A percentile compares a stretch with the other conserved stretches of the same genome.
These are phyloP conservation scores for Elaeagnus macrophylla DNA, from an alignment of 306 rosid genomes.

Conservation along the genomic window DNA sequence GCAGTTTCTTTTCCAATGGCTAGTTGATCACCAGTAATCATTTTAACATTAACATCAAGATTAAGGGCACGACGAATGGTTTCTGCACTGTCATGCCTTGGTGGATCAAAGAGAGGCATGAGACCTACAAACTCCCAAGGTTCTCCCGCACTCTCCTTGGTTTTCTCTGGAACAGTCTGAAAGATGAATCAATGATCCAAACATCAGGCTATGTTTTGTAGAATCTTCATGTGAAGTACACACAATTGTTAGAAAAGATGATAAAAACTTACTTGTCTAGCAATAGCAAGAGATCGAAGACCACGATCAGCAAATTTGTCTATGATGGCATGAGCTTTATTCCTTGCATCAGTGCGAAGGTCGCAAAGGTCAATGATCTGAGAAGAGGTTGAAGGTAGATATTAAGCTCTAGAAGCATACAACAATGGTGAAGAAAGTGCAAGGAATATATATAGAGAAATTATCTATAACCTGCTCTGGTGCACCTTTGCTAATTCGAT, in stretches of 20 bases:
- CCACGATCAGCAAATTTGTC: constrained; percentile 88
- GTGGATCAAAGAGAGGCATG: constrained; percentile 91
- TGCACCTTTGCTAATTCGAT: constrained; percentile 85
- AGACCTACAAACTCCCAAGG: constrained; percentile 82
- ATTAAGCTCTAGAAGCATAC: neutral
- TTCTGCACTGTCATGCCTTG: constrained; percentile 94
- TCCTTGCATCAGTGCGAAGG: constrained; percentile 43
- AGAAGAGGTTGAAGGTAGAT: constrained; percentile 6
- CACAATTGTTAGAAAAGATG: neutral
- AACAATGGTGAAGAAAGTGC: too few relatives aligned
- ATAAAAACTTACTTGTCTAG: constrained; percentile 38
- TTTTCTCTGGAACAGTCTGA: constrained; percentile 60
- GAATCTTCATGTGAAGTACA: neutral
- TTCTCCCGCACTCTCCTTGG: constrained; percentile 61
- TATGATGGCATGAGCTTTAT: constrained; percentile 62
- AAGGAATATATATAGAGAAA: too few relatives aligned
- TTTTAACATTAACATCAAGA: constrained; percentile 86
- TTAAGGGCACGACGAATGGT: constrained; percentile 70
- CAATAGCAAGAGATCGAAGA: constrained; percentile 72
- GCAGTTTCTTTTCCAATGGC: constrained; percentile 92
- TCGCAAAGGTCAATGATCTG: constrained; percentile 78
- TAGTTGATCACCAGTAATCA: constrained; percentile 91
- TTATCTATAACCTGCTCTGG: constrained; percentile 64
- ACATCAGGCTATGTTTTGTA: neutral
- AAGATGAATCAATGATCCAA: neutral